phyloP scores from a whole-genome alignment of 2,329 filamentous ascomycete species.

The Talaromyces sp. region DNA sequence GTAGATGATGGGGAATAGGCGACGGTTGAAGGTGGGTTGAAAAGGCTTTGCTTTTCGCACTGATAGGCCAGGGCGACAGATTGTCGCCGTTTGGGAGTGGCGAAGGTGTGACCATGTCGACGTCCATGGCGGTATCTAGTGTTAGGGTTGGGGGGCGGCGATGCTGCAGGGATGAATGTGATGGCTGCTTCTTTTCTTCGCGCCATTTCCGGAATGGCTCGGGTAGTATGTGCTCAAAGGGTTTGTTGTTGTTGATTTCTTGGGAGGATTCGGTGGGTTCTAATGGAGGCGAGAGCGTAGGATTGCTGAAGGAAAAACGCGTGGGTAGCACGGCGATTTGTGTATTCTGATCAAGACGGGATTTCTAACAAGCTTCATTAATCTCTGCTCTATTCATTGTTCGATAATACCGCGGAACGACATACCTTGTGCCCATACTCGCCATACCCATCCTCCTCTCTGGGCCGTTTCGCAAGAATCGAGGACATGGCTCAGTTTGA shows the following conservation, averaged over 20 bases:
- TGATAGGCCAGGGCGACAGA: slow-evolving; percentile 24
- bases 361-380: slow-evolving; percentile 9
- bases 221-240: slow-evolving; percentile 18
- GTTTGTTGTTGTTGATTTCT: slow-evolving; percentile 26
- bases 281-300: slow-evolving; percentile 27
- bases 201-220: slow-evolving; percentile 14
- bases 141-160: slow-evolving; percentile 15
- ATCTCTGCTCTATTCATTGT: neutral
- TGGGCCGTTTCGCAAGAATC: slow-evolving; percentile 26
- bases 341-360: neutral
- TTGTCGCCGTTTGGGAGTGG: slow-evolving; percentile 22
- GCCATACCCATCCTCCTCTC: slow-evolving; percentile 54
- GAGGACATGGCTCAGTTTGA: slow-evolving; percentile 23
- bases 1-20: slow-evolving; percentile 29
- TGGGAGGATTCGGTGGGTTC: slow-evolving; percentile 38
- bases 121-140: slow-evolving; percentile 26
- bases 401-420: neutral
- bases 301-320: slow-evolving; percentile 22
- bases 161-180: slow-evolving; percentile 6
- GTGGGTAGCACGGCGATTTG: slow-evolving; percentile 28
- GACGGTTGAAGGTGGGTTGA: slow-evolving; percentile 25
- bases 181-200: slow-evolving; percentile 11
- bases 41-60: slow-evolving; percentile 19
- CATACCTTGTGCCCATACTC: slow-evolving; percentile 38
- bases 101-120: slow-evolving; percentile 28